These are phyloP conservation scores for Torrubiella hemipterigena DNA, from an alignment of 2,329 filamentous ascomycete genomes.

Conservation along the genomic window DNA sequence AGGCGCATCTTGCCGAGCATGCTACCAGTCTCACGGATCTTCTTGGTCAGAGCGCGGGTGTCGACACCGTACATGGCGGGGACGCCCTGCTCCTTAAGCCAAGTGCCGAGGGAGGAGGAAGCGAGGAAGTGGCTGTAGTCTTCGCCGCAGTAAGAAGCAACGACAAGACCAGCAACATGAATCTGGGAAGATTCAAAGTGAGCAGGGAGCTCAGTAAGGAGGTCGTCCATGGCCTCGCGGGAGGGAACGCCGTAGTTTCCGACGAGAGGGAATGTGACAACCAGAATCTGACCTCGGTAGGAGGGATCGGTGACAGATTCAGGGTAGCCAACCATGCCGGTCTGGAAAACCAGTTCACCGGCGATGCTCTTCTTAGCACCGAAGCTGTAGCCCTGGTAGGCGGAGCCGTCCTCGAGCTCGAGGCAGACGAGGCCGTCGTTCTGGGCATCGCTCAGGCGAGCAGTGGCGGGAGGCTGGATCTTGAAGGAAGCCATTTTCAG, in stretches of 20 bases:
- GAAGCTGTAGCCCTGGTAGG: slow-evolving; percentile 93
- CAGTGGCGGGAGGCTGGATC: slow-evolving; percentile 44
- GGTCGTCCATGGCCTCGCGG: slow-evolving; percentile 69
- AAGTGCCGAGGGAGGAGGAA: slow-evolving; percentile 77
- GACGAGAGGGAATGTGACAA: slow-evolving; percentile 89
- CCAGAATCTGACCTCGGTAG: slow-evolving; percentile 85
- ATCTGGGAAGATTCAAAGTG: slow-evolving; percentile 91
- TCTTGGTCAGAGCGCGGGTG: slow-evolving; percentile 86
- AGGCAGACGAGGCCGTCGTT: slow-evolving; percentile 64
- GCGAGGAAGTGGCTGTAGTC: slow-evolving; percentile 93
- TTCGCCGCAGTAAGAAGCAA: slow-evolving; percentile 86
- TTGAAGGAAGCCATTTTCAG: slow-evolving; percentile 23
- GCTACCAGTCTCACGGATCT: slow-evolving; percentile 84
- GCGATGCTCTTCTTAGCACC: slow-evolving; percentile 89
- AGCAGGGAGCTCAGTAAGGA: slow-evolving; percentile 76
- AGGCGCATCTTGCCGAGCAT: slow-evolving; percentile 88
- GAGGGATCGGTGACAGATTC: slow-evolving; percentile 85
- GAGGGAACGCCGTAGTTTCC: slow-evolving; percentile 97
- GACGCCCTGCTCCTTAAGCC: slow-evolving; percentile 91
- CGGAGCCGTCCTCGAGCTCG: slow-evolving; percentile 82
- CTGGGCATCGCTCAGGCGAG: slow-evolving; percentile 38
- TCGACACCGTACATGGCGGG: slow-evolving; percentile 94
- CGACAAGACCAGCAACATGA: slow-evolving; percentile 84
- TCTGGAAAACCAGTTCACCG: slow-evolving; percentile 98
- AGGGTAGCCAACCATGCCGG: slow-evolving; percentile 97